Percentiles rank a stretch among this genome's conserved stretches.
These are phyloP conservation scores for Coffea canephora DNA, from an alignment of 257 asterid species.

Conservation along the genomic window DNA sequence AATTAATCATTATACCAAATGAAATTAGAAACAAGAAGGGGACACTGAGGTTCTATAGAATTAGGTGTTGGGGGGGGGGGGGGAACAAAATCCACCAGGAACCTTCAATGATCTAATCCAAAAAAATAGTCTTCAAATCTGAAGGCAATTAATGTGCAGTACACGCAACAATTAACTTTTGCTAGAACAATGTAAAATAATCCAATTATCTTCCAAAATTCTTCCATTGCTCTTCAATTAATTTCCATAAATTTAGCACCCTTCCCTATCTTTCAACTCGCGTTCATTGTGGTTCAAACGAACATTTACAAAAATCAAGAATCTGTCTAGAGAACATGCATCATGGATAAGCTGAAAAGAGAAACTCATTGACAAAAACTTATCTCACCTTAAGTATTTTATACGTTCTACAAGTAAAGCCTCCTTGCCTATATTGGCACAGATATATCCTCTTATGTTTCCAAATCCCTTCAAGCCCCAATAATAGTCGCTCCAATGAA, in stretches of 20 bases:
- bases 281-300: not conserved
- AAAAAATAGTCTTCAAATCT: not conserved
- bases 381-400: constrained; percentile 11
- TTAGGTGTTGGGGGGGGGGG: not conserved
- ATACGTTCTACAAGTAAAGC: not conserved
- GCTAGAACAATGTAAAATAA: not conserved
- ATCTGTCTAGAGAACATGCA: not conserved
- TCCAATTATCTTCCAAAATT: not conserved
- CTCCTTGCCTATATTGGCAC: not conserved
- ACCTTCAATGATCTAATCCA: not conserved
- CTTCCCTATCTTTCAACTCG: not conserved
- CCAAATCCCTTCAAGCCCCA: constrained; percentile 1
- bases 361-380: not conserved
- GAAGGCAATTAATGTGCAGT: not conserved
- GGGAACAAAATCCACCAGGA: not conserved
- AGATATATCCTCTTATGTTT: not conserved
- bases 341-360: not conserved
- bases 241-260: no score
- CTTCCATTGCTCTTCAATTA: not conserved
- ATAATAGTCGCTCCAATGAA: not conserved
- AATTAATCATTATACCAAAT: no score
- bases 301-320: not conserved
- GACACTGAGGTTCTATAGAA: not conserved
- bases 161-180: not conserved
- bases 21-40: not conserved